These are phyloP conservation scores for Leccinum boreale DNA, from an alignment of 768 basidiomycete species.

Conservation along the genomic window DNA sequence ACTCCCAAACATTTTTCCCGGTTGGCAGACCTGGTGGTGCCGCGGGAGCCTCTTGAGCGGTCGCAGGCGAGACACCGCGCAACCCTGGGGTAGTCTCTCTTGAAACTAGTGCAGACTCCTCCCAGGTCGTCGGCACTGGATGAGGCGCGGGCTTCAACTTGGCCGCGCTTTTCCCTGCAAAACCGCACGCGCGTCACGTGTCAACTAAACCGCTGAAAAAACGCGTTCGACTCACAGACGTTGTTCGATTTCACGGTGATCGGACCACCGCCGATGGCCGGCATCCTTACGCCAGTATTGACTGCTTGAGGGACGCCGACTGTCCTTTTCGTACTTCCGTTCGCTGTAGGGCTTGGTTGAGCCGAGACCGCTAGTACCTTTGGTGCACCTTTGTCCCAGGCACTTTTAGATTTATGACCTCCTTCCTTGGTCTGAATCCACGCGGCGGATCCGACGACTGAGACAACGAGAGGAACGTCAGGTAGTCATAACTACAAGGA, in stretches of 20 bases:
- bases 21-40: conserved; percentile 12
- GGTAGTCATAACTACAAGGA: background rate
- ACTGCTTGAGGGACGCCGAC: conserved; percentile 3
- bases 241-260: conserved; percentile 26
- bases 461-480: background rate
- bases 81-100: conserved; percentile 15
- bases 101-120: conserved; percentile 14
- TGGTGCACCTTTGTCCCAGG: conserved; percentile 19
- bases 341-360: conserved; percentile 15
- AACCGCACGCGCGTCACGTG: background rate
- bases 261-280: conserved; percentile 28
- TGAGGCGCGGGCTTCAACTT: background rate
- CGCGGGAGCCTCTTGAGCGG: conserved; percentile 1
- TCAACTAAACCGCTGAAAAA: no score
- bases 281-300: conserved; percentile 7
- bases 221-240: conserved; percentile 23
- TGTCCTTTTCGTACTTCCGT: conserved; percentile 21
- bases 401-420: conserved; percentile 6
- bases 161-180: conserved; percentile 15
- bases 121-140: conserved; percentile 18
- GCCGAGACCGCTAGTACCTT: conserved; percentile 5
- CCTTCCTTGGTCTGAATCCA: conserved; percentile 23
- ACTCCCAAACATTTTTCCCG: conserved; percentile 10
- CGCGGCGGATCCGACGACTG: conserved; percentile 29
- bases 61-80: background rate